Percentiles rank a stretch among this genome's conserved stretches.
phyloP scores from a whole-genome alignment of 75 land plant species.

The Cryptomeria japonica region DNA sequence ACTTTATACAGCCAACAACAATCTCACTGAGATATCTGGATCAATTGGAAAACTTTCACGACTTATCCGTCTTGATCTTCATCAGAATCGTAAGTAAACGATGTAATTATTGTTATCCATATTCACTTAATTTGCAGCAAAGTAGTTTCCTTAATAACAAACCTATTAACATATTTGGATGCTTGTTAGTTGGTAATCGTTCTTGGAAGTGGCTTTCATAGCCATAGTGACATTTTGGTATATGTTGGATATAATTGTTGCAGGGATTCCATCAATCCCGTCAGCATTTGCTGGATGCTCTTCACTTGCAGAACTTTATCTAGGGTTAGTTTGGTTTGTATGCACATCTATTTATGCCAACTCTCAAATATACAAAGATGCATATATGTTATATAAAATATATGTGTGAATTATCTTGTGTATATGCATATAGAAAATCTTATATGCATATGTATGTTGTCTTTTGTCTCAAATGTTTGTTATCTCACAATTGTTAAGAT shows the following conservation, averaged over 20 bases:
- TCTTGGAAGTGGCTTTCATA: not conserved
- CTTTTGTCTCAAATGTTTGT: not conserved
- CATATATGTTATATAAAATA: not conserved
- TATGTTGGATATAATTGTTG: conserved; percentile 7
- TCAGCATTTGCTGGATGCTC: conserved; percentile 72
- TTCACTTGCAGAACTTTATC: conserved; percentile 68
- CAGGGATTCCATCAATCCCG: conserved; percentile 85
- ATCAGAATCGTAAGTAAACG: conserved; percentile 73
- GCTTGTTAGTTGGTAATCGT: not conserved
- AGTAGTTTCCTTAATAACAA: not conserved
- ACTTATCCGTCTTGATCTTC: conserved; percentile 81
- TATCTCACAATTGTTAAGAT: not conserved
- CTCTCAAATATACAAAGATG: not conserved
- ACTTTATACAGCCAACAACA: conserved; percentile 54
- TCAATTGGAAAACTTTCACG: conserved; percentile 72
- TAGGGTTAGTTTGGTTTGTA: conserved; percentile 58
- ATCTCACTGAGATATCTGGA: conserved; percentile 62
- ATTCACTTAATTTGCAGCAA: not conserved
- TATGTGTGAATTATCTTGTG: not conserved
- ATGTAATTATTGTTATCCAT: not conserved
- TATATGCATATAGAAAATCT: not conserved
- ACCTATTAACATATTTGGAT: not conserved
- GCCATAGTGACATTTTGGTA: not conserved
- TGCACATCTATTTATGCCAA: not conserved
- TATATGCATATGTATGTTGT: not conserved